Percentiles rank a stretch among this genome's conserved stretches.
phyloP scores from a whole-genome alignment of 305 asterid species.

The Withania somnifera region DNA sequence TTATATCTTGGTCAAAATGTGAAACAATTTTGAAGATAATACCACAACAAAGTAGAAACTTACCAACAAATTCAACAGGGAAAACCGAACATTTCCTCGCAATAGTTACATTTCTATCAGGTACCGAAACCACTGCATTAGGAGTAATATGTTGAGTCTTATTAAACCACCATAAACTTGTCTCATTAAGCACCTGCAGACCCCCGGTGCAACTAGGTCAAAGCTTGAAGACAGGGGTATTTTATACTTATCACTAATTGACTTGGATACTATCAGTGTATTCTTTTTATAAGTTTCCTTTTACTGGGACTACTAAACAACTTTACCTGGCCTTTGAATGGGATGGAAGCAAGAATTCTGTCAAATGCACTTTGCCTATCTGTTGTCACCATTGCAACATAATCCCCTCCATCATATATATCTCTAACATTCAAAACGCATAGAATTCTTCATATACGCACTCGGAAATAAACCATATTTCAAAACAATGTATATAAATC shows the following conservation, averaged over 20 bases:
- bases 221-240: background rate
- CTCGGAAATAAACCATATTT: background rate
- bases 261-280: background rate
- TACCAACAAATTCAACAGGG: constrained; percentile 96
- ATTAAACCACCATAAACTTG: constrained; percentile 96
- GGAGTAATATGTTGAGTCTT: constrained; percentile 73
- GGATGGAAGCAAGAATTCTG: constrained; percentile 88
- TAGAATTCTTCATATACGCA: background rate
- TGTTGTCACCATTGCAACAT: constrained; percentile 75
- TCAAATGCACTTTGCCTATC: constrained; percentile 96
- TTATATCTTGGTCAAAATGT: background rate
- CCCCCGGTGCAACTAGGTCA: background rate
- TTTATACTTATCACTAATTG: background rate
- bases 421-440: constrained; percentile 70
- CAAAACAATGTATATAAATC: background rate
- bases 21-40: background rate
- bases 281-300: background rate
- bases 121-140: constrained; percentile 77
- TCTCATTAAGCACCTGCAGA: constrained; percentile 79
- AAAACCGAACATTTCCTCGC: constrained; percentile 88
- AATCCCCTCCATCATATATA: constrained; percentile 71
- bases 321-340: constrained; percentile 85
- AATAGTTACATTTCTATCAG: constrained; percentile 81
- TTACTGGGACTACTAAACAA: background rate
- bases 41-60: constrained; percentile 12